phyloP scores from a whole-genome alignment of 805 yeast species.

The Candida multigemmis region DNA sequence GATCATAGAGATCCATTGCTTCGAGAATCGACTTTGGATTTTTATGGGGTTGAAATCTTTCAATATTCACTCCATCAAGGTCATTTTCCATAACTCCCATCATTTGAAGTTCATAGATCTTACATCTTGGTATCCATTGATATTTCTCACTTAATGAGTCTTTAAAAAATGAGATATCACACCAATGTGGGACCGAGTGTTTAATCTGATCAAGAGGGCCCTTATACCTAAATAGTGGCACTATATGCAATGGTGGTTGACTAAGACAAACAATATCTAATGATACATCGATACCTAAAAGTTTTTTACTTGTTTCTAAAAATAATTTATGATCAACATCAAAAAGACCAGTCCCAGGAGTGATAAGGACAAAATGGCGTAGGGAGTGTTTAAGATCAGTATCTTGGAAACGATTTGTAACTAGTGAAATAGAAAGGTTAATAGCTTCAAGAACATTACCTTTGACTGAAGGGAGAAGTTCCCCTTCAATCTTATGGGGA shows the following conservation, averaged over 20 bases:
- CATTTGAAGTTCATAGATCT: slow-evolving; percentile 93
- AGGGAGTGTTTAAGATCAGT: slow-evolving; percentile 84
- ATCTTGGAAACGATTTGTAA: slow-evolving; percentile 70
- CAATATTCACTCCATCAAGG: slow-evolving; percentile 57
- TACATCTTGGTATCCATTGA: slow-evolving; percentile 91
- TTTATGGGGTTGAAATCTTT: slow-evolving; percentile 36
- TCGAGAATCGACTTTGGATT: slow-evolving; percentile 37
- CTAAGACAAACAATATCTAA: slow-evolving; percentile 84
- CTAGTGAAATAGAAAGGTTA: slow-evolving; percentile 70
- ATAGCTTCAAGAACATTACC: slow-evolving; percentile 86
- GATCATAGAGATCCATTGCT: slow-evolving; percentile 64
- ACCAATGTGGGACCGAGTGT: slow-evolving; percentile 93
- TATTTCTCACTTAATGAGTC: slow-evolving; percentile 35
- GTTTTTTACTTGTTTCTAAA: slow-evolving; percentile 63
- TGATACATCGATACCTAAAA: slow-evolving; percentile 74
- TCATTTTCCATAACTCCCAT: slow-evolving; percentile 97
- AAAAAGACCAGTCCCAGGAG: slow-evolving; percentile 90
- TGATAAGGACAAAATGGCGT: slow-evolving; percentile 78
- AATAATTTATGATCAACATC: slow-evolving; percentile 82
- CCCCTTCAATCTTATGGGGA: slow-evolving; percentile 47
- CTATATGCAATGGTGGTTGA: slow-evolving; percentile 85
- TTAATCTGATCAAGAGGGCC: slow-evolving; percentile 39
- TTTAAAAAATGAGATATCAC: slow-evolving; percentile 87
- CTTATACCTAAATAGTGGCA: slow-evolving; percentile 75
- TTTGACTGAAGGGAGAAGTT: slow-evolving; percentile 76